These are phyloP conservation scores for Lumnitzera racemosa DNA, from an alignment of 345 rosid species.

Conservation along the genomic window DNA sequence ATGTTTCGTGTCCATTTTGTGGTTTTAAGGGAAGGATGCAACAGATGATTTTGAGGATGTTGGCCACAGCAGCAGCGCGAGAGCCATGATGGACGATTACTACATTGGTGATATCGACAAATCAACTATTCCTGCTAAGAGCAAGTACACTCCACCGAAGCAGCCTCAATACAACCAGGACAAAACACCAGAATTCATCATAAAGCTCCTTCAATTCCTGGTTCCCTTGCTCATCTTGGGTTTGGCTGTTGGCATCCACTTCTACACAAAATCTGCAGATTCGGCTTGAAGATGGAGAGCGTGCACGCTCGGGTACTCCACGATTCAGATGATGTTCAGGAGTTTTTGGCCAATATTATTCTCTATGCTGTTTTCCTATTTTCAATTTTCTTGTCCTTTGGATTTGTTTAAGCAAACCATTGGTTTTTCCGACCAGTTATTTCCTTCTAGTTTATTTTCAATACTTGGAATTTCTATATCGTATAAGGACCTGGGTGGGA, in stretches of 20 bases:
- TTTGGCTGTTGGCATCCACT: slow-evolving; percentile 76
- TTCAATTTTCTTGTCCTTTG: too few species aligned
- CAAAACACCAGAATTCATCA: slow-evolving; percentile 58
- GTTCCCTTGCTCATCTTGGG: slow-evolving; percentile 90
- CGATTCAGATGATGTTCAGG: too few species aligned
- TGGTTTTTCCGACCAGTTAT: too few species aligned
- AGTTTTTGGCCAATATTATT: too few species aligned
- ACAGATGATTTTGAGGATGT: slow-evolving; percentile 94
- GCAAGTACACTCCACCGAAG: slow-evolving; percentile 51
- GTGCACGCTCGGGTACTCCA: too few species aligned
- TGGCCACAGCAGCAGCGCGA: slow-evolving; percentile 79
- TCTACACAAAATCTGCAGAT: slow-evolving; percentile 50
- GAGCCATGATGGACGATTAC: slow-evolving; percentile 79
- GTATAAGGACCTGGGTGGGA: too few species aligned
- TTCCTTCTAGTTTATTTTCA: too few species aligned
- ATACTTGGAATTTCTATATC: too few species aligned
- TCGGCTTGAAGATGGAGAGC: too few species aligned
- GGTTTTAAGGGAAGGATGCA: slow-evolving; percentile 73
- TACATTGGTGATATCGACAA: slow-evolving; percentile 65
- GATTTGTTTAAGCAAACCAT: too few species aligned
- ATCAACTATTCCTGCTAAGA: slow-evolving; percentile 51
- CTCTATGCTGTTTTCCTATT: too few species aligned
- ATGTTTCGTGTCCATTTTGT: background rate
- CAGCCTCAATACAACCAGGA: slow-evolving; percentile 70
- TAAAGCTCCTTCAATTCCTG: slow-evolving; percentile 80